phyloP scores from a whole-genome alignment of 306 rosid species.

The Glycine soja region DNA sequence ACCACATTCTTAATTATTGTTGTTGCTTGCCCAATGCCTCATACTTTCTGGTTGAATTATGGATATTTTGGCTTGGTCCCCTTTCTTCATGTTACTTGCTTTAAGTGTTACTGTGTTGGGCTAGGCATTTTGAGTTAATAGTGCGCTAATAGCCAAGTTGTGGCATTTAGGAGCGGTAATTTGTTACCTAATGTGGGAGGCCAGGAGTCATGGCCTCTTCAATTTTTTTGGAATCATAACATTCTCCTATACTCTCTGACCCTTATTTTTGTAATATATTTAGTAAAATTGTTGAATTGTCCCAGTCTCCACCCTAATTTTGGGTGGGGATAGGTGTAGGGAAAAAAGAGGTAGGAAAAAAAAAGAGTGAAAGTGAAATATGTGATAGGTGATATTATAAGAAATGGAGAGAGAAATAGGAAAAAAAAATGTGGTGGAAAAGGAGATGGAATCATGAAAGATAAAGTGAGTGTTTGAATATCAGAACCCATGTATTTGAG shows the following conservation, averaged over 20 bases:
- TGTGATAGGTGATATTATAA: neutral
- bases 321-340: too few relatives aligned
- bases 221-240: neutral
- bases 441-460: neutral
- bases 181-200: neutral
- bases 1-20: neutral
- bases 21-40: too few relatives aligned
- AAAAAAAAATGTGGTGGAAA: neutral
- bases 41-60: neutral
- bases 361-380: neutral
- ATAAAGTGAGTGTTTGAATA: neutral
- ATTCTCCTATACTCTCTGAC: too few relatives aligned
- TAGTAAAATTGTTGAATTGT: neutral
- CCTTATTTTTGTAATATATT: neutral
- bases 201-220: neutral
- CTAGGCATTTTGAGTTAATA: constrained; percentile 33
- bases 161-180: neutral
- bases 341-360: too few relatives aligned
- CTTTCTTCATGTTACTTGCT: neutral
- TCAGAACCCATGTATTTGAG: neutral
- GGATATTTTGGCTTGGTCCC: neutral
- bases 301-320: neutral
- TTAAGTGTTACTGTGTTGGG: neutral
- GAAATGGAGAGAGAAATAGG: neutral
- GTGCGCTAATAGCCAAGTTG: constrained; percentile 44